Conservation (phyloP, 2,329 filamentous ascomycete species). For the Trichophyton rubrum region DNA sequence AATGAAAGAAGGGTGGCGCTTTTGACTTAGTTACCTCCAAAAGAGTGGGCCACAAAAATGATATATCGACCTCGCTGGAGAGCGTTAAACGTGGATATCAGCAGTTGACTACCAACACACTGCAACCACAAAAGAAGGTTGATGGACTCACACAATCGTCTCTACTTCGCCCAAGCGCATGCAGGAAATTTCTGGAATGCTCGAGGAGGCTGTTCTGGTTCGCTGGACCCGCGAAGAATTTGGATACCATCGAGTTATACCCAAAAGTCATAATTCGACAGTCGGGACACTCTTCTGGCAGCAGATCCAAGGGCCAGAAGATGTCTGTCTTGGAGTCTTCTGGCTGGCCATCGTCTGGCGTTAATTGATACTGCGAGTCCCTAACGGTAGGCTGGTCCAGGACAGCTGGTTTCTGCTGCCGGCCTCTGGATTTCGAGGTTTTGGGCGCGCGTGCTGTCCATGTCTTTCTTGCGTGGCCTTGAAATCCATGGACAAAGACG, state of each 20-base stretch:
- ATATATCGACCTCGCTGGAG: background rate
- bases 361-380: background rate
- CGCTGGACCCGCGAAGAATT: background rate
- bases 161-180: background rate
- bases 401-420: background rate
- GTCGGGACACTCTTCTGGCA: slow-evolving; percentile 10
- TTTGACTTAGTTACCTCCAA: background rate
- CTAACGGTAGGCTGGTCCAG: background rate
- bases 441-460: slow-evolving; percentile 7
- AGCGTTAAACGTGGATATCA: too few relatives aligned
- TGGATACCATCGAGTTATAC: slow-evolving; percentile 13
- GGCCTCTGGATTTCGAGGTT: background rate
- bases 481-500: slow-evolving; percentile 25
- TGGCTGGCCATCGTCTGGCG: too few relatives aligned
- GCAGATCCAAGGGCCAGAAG: slow-evolving; percentile 7
- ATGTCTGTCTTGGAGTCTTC: background rate
- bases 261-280: slow-evolving; percentile 12
- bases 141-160: background rate
- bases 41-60: background rate
- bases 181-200: background rate
- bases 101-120: background rate
- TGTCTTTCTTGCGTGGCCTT: slow-evolving; percentile 15
- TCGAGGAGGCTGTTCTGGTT: background rate
- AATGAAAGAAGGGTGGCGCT: too few relatives aligned
- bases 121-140: background rate